Evolutionary conservation across 352 stramenopile species (phyloP).

Genomic region (Plasmopara viticola): DNA sequence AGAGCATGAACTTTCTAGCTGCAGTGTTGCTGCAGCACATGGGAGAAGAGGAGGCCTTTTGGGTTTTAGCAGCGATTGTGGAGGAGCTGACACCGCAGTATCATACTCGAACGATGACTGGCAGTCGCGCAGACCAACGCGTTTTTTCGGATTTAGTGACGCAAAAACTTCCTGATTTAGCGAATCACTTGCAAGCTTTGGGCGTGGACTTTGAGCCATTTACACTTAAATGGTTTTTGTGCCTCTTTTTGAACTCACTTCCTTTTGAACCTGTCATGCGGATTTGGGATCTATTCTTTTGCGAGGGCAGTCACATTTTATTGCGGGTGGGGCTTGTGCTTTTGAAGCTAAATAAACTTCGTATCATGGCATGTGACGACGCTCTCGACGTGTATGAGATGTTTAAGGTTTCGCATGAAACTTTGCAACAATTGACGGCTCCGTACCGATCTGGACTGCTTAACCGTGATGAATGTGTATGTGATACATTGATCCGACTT

Average conservation of each 20-base stretch:
- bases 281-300: conserved; percentile 89
- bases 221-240: conserved; percentile 91
- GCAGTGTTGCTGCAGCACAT: conserved; percentile 75
- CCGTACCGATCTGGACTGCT: conserved; percentile 51
- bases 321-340: conserved; percentile 78
- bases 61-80: conserved; percentile 79
- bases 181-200: conserved; percentile 58
- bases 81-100: conserved; percentile 88
- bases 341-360: conserved; percentile 71
- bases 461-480: conserved; percentile 78
- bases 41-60: conserved; percentile 84
- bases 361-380: conserved; percentile 68
- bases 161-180: conserved; percentile 75
- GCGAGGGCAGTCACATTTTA: conserved; percentile 85
- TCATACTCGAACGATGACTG: conserved; percentile 84
- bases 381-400: conserved; percentile 78
- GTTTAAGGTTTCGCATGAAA: conserved; percentile 70
- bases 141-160: conserved; percentile 84
- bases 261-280: conserved; percentile 84
- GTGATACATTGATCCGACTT: conserved; percentile 71
- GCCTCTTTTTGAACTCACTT: conserved; percentile 89
- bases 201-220: conserved; percentile 84
- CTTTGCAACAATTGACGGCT: conserved; percentile 45
- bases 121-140: conserved; percentile 83
- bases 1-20: conserved; percentile 87